Conservation (phyloP, 768 basidiomycete genomes). For the Mycena maculata region DNA sequence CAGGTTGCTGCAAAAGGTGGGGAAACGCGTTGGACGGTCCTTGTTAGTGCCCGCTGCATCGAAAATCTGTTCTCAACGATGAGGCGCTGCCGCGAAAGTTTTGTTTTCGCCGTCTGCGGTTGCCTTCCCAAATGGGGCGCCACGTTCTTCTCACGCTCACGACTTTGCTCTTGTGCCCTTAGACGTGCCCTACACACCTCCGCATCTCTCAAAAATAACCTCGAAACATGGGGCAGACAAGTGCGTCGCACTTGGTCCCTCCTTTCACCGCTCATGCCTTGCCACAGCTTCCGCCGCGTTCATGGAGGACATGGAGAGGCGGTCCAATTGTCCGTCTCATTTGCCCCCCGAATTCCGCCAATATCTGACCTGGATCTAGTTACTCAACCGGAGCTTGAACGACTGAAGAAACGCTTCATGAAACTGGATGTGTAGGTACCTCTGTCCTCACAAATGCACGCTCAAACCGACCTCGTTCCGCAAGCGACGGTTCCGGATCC, state of each 20-base stretch:
- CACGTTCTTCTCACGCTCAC: constrained; percentile 15
- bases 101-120: background rate
- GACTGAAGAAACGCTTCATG: constrained; percentile 99
- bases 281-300: constrained; percentile 82
- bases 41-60: constrained; percentile 23
- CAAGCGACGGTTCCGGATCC: constrained; percentile 94
- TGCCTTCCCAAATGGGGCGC: background rate
- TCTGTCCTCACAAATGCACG: background rate
- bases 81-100: constrained; percentile 22
- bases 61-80: constrained; percentile 1
- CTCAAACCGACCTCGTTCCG: constrained; percentile 1
- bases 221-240: constrained; percentile 82
- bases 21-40: background rate
- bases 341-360: background rate
- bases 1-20: background rate
- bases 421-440: constrained; percentile 89
- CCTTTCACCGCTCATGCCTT: background rate
- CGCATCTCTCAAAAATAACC: background rate
- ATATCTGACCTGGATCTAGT: constrained; percentile 61
- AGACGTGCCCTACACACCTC: background rate
- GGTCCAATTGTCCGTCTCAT: constrained; percentile 91
- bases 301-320: constrained; percentile 97
- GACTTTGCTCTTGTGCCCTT: constrained; percentile 23
- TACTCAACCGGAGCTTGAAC: constrained; percentile 92
- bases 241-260: constrained; percentile 56